These are phyloP conservation scores for Lenwebbia sp. DNA, from an alignment of 345 rosid species.

Conservation along the genomic window DNA sequence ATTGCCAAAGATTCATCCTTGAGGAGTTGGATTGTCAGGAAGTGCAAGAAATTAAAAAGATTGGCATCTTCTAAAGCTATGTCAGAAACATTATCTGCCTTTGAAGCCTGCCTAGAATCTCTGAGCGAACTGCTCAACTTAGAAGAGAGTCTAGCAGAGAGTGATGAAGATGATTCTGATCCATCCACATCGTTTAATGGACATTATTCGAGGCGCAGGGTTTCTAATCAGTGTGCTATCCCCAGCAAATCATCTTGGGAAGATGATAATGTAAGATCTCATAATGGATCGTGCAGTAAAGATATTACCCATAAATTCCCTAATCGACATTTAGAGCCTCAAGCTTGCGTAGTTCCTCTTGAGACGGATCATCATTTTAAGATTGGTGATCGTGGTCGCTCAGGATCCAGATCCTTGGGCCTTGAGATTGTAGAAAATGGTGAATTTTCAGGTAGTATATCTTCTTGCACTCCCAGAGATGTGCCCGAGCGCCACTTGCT, in stretches of 20 bases:
- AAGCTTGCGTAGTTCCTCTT: conserved; percentile 10
- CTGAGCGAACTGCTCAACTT: conserved; percentile 25
- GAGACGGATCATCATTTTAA: conserved; percentile 33
- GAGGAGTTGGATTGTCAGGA: conserved; percentile 56
- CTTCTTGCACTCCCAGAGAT: conserved; percentile 64
- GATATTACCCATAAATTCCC: conserved; percentile 12
- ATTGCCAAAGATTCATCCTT: conserved; percentile 45
- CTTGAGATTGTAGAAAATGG: conserved; percentile 58
- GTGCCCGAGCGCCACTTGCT: conserved; percentile 34
- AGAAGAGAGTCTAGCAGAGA: conserved; percentile 40
- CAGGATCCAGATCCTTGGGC: conserved; percentile 55
- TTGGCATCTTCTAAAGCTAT: conserved; percentile 34
- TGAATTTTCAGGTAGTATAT: conserved; percentile 47
- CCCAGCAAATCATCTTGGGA: conserved; percentile 17
- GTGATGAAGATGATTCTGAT: conserved; percentile 48
- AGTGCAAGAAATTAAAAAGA: conserved; percentile 44
- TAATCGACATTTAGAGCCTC: conserved; percentile 29
- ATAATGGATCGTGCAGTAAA: conserved; percentile 10
- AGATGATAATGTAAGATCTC: conserved; percentile 10
- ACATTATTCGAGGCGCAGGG: conserved; percentile 12
- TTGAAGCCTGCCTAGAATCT: conserved; percentile 46
- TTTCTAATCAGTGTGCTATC: conserved; percentile 20
- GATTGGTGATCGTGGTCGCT: conserved; percentile 50
- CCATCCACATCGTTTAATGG: conserved; percentile 13
- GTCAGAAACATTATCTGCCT: conserved; percentile 33